Evolutionary conservation across 805 yeast genomes (phyloP), one percentile per base, ranked within the genome.

Genomic region (Tetrapisispora phaffii): DNA sequence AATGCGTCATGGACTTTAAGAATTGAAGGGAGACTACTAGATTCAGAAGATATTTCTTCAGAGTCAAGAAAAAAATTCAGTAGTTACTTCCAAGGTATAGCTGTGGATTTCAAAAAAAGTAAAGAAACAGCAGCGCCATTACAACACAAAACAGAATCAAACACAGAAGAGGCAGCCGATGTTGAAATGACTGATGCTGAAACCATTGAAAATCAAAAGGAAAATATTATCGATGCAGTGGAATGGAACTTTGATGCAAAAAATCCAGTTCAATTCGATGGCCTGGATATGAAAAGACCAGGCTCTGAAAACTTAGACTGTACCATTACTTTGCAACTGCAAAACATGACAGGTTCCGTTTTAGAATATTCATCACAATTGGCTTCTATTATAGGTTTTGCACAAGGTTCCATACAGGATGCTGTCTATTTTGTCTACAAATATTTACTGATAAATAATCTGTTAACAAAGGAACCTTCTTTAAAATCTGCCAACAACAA

Each of bases 201-300:
- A 4, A 22, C 24, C 12, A 26, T 4, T 6, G 23, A 21, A 29
- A 17, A 10, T 16, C 9, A 26, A 5, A 38, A 38, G 5, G 48
- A 44, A 23, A 51, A 47, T n/a, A 57, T 58, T 21, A 44, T 45
- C 7, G 63, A 59, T 47, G 59, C 59, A 13, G 77, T 90, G 37
- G 97, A 93, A 63, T 93, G 98, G 98, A 89, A 88, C 63, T 89
- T 82, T 52, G 82, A 80, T 47, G 65, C 72, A 5, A 63, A 64
- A 34, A 59, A 64, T 46, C 61, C 69, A 15, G 75, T 74, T 0
- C 77, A 79, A 44, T 90, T 90, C 60, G 97, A 93, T 63, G 97
- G 95, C 1, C 66, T 93, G 46, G 97, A 89, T 59, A 76, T 93
- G 45, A 83, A 83, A 57, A 77, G 98, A 56, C 69, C 74, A 16